These are phyloP conservation scores for Pulveroboletus sp. DNA, from an alignment of 768 basidiomycete genomes.

Conservation along the genomic window DNA sequence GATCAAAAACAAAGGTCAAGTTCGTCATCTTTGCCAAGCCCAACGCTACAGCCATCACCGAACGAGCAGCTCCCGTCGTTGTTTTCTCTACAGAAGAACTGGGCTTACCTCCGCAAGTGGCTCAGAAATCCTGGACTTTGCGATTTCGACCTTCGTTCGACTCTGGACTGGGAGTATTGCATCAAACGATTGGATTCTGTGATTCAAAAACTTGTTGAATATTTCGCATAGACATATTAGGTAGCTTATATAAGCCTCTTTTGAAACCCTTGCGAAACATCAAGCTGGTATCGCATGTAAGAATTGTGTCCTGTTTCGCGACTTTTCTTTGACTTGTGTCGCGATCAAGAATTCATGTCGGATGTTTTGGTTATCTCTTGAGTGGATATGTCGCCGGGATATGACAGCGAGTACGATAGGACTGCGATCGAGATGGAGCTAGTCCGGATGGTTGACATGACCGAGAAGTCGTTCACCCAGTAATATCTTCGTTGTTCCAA, in stretches of 20 bases:
- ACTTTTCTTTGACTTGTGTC: slow-evolving; percentile 95
- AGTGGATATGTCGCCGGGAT: slow-evolving; percentile 70
- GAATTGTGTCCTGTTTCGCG: too few species aligned
- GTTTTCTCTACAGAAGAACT: slow-evolving; percentile 96
- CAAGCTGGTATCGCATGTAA: too few species aligned
- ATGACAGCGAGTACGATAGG: slow-evolving; percentile 87
- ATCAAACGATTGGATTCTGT: too few species aligned
- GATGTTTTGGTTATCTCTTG: slow-evolving; percentile 44
- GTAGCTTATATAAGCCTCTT: too few species aligned
- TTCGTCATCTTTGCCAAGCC: slow-evolving; percentile 98
- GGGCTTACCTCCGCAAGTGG: slow-evolving; percentile 91
- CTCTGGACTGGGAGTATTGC: slow-evolving; percentile 99
- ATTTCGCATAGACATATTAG: too few species aligned
- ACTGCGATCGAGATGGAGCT: slow-evolving; percentile 80
- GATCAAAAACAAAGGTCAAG: slow-evolving; percentile 99
- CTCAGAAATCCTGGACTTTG: slow-evolving; percentile 92
- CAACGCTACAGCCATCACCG: slow-evolving; percentile 89
- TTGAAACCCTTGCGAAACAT: too few species aligned
- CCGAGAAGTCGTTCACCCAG: slow-evolving; percentile 75
- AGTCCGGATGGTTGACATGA: slow-evolving; percentile 65
- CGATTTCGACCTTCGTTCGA: too few species aligned
- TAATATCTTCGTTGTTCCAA: slow-evolving; percentile 88
- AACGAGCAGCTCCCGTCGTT: slow-evolving; percentile 93
- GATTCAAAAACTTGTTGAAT: slow-evolving; percentile 97
- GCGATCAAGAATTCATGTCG: slow-evolving; percentile 80